These are phyloP conservation scores for Tulasnella sp. DNA, from an alignment of 768 basidiomycete species.

Conservation along the genomic window DNA sequence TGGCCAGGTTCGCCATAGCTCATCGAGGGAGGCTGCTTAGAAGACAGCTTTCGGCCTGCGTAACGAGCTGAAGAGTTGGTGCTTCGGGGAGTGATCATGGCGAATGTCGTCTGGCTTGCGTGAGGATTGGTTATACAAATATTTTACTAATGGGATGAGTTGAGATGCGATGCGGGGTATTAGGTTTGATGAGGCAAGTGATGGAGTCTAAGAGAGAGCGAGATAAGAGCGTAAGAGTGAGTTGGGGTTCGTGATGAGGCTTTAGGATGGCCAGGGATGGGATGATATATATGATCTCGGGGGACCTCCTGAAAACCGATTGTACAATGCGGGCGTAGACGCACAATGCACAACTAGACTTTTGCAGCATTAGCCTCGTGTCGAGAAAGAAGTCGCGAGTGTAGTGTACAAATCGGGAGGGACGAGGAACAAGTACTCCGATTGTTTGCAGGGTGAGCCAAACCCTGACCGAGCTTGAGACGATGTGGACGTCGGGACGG, in stretches of 20 bases:
- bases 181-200: background rate
- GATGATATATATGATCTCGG: background rate
- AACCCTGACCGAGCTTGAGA: background rate
- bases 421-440: background rate
- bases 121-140: background rate
- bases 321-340: background rate
- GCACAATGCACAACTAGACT: constrained; percentile 12
- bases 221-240: background rate
- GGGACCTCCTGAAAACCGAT: background rate
- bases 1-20: constrained; percentile 8
- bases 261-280: background rate
- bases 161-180: background rate
- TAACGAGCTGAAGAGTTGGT: background rate
- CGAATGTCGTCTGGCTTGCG: background rate
- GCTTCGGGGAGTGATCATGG: constrained; percentile 3
- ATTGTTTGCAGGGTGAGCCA: background rate
- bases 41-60: constrained; percentile 3
- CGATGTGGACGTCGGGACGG: constrained; percentile 5
- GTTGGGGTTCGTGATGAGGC: background rate
- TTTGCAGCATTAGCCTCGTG: constrained; percentile 8
- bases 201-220: constrained; percentile 2
- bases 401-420: constrained; percentile 6
- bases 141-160: background rate
- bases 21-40: background rate
- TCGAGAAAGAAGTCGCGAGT: background rate